Evolutionary conservation across 495 filamentous ascomycete species (phyloP).

Genomic region (Lepidopterella palustris): DNA sequence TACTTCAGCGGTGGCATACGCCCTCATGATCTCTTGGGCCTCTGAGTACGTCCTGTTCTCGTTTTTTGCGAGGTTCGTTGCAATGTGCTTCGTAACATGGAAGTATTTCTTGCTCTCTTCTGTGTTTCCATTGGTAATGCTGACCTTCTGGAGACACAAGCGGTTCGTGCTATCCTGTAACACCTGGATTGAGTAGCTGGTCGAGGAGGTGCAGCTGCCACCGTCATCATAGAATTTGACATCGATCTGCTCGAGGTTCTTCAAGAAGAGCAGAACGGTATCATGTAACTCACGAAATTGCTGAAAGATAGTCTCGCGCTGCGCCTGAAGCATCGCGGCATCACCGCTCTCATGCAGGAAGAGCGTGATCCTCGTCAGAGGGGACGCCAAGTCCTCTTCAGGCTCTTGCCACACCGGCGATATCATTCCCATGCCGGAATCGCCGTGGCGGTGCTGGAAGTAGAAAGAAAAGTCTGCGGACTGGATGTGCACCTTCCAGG

Average conservation of each 20-base stretch:
- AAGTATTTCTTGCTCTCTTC: neutral
- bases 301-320: constrained; percentile 24
- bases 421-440: constrained; percentile 30
- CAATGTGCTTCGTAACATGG: neutral
- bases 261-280: neutral
- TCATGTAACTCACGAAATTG: constrained; percentile 31
- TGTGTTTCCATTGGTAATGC: neutral
- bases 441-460: constrained; percentile 34
- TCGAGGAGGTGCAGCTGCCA: no score
- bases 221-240: neutral
- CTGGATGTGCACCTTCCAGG: constrained; percentile 44
- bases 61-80: neutral
- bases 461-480: constrained; percentile 44
- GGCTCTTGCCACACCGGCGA: constrained; percentile 17
- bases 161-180: no score
- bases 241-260: neutral
- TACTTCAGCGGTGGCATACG: neutral
- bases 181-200: no score
- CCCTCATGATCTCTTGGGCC: no score
- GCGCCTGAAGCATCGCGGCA: constrained; percentile 2
- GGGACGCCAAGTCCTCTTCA: neutral
- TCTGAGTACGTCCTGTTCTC: neutral
- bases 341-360: neutral
- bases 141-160: neutral
- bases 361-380: constrained; percentile 5